phyloP scores from a whole-genome alignment of 2,329 filamentous ascomycete species.

The Dothideomycetes sp. region DNA sequence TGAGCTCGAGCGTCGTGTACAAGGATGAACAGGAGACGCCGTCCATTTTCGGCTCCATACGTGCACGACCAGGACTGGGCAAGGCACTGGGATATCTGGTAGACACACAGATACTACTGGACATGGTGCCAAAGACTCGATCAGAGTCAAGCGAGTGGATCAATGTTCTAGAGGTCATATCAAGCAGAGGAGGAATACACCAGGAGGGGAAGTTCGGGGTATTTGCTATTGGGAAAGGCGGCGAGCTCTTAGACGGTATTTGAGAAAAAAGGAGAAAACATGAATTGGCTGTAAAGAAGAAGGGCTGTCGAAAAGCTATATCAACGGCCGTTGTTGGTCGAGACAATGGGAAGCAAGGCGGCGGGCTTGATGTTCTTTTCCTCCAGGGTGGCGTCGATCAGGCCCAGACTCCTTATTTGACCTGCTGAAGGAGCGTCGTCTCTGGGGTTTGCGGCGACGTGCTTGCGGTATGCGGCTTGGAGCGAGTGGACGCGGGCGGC shows the following conservation, averaged over 20 bases:
- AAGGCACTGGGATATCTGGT: constrained; percentile 28
- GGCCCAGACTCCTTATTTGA: constrained; percentile 77
- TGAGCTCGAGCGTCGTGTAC: constrained; percentile 24
- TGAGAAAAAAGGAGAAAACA: background rate
- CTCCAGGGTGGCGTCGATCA: constrained; percentile 70
- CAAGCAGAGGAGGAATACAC: constrained; percentile 30
- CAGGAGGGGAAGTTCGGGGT: constrained; percentile 32
- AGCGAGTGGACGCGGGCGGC: constrained; percentile 67
- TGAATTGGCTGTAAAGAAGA: background rate
- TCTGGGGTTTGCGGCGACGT: constrained; percentile 63
- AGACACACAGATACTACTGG: constrained; percentile 36
- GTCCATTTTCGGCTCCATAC: constrained; percentile 34
- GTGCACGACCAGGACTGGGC: constrained; percentile 30
- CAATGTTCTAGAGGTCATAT: constrained; percentile 36
- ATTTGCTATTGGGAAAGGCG: constrained; percentile 16
- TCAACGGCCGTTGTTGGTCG: constrained; percentile 17
- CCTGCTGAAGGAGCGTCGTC: constrained; percentile 74
- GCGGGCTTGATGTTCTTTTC: constrained; percentile 47
- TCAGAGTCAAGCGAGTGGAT: constrained; percentile 21
- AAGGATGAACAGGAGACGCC: constrained; percentile 20
- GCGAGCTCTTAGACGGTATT: background rate
- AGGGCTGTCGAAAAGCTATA: background rate
- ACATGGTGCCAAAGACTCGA: constrained; percentile 24
- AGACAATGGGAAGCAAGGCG: constrained; percentile 31
- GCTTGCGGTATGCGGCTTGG: constrained; percentile 77